Base-by-base conservation (phyloP, 1,139 yeast species). In the Geotrichum restrictum region DNA sequence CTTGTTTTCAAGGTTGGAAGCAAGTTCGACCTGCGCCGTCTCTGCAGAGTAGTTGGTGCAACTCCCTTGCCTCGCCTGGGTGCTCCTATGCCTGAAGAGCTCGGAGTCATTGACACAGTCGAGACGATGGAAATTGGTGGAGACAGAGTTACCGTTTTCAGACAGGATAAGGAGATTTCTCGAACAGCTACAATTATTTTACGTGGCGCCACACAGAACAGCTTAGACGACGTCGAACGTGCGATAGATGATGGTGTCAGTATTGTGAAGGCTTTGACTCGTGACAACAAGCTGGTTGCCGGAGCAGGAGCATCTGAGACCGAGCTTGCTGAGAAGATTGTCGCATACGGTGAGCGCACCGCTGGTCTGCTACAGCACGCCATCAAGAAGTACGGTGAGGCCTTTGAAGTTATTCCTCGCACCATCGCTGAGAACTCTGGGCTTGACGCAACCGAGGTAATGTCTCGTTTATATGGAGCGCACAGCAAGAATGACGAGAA, bases 281-380 rank as follows among this genome's bases (percentile, higher is more conserved):
- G 85, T 69, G 93, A 85, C 66, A 75, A 80, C 56, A 80, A 89
- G 60, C 77, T 93, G 60, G 78, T 93, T 59, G 93, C 98, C 11
- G 98, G 98, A 58, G 98, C 98, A 0, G 98, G 98, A 63, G 93
- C 97, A 16, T 78, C 87, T n/a, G 98, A 93, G 72, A 85, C 88
- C 51, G 97, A 89, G 66, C 76, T 93, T 52, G 91, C 89, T 51
- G 80, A 85, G 60, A 78, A 83, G 64, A 77, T 91, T 56, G 86
- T 89, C 19, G 81, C 81, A 56, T 86, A 82, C 65, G 98, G 98
- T 60, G 98, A 93, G 68, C 81, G 79, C 64, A 93, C 98, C 1
- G 95, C 98, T 14, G 98, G 98, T 42, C 76, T 91, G 58, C 71
- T 88, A 62, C 98, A 91, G 71, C 80, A 93, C 59, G 96, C 98